phyloP scores from a whole-genome alignment of 164 flowering plant genomes.

The Paratinospora sagittata region DNA sequence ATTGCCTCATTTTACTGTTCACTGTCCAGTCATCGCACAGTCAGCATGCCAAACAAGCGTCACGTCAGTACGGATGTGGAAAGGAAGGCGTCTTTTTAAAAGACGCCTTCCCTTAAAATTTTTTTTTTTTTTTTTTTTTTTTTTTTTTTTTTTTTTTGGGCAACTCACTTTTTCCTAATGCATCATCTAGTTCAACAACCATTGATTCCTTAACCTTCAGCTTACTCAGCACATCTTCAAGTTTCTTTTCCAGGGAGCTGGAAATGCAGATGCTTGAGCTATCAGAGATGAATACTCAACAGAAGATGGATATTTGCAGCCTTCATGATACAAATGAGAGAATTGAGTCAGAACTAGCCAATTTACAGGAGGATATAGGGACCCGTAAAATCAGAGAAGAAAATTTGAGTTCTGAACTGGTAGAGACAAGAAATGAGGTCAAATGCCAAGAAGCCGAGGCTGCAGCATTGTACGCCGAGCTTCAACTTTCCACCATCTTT shows the following conservation, averaged over 20 bases:
- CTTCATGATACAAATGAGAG: slow-evolving; percentile 40
- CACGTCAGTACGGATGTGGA: too few relatives aligned
- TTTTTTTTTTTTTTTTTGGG: slow-evolving; percentile 24
- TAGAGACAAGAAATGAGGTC: slow-evolving; percentile 38
- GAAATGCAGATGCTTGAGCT: slow-evolving; percentile 34
- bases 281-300: slow-evolving; percentile 24
- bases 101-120: too few relatives aligned
- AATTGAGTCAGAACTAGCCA: slow-evolving; percentile 38
- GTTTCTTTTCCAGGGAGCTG: slow-evolving; percentile 35
- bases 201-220: slow-evolving; percentile 33
- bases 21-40: too few relatives aligned
- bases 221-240: slow-evolving; percentile 28
- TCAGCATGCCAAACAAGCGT: too few relatives aligned
- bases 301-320: slow-evolving; percentile 33
- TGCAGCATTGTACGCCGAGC: slow-evolving; percentile 59
- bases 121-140: too few relatives aligned
- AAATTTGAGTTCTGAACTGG: slow-evolving; percentile 48
- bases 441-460: slow-evolving; percentile 78
- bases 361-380: slow-evolving; percentile 36
- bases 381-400: slow-evolving; percentile 44
- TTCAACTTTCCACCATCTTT: slow-evolving; percentile 20
- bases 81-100: too few relatives aligned
- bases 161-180: slow-evolving; percentile 18
- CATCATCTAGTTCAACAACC: slow-evolving; percentile 37
- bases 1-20: too few relatives aligned